phyloP scores from a whole-genome alignment of 2,329 filamentous ascomycete genomes.

The Ceratocystis papillata region DNA sequence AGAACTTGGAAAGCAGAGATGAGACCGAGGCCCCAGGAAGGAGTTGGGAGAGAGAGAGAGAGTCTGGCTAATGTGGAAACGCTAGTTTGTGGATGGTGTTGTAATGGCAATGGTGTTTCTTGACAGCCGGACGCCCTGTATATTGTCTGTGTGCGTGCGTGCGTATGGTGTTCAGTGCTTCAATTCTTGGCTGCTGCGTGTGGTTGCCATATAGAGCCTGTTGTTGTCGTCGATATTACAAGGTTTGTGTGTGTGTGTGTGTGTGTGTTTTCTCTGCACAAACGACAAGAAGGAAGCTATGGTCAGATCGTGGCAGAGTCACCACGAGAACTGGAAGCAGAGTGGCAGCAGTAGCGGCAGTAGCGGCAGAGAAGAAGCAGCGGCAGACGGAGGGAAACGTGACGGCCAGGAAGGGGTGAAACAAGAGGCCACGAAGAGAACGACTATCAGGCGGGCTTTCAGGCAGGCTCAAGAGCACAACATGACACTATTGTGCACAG shows the following conservation, averaged over 20 bases:
- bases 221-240: neutral
- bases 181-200: neutral
- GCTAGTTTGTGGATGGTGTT: neutral
- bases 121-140: neutral
- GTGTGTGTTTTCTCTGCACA: neutral
- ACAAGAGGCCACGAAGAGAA: neutral
- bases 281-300: neutral
- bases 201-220: neutral
- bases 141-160: neutral
- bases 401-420: neutral
- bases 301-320: neutral
- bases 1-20: conserved; percentile 4
- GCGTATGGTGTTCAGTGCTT: neutral
- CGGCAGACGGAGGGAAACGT: neutral
- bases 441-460: neutral
- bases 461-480: neutral
- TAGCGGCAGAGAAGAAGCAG: neutral
- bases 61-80: neutral
- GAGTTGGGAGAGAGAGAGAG: neutral
- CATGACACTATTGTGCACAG: neutral
- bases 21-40: neutral
- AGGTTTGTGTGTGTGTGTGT: neutral
- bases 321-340: neutral
- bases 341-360: neutral
- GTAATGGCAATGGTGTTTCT: neutral